Conservation (phyloP, 371 early-diverging fungal genomes). For the Actinomortierella wolfii region DNA sequence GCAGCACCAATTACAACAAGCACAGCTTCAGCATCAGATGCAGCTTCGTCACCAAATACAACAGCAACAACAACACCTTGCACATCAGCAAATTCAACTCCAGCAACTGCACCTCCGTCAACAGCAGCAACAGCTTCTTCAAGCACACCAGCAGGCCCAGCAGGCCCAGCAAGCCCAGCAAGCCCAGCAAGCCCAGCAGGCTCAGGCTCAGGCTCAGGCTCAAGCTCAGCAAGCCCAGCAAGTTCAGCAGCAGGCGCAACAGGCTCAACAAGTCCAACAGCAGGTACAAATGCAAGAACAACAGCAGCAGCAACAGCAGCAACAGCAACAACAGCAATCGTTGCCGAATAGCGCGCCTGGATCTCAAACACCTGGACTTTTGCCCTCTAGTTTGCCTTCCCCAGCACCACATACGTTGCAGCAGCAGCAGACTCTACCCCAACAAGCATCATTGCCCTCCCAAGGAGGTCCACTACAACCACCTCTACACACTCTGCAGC, state of each 20-base stretch:
- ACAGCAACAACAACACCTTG: conserved; percentile 8
- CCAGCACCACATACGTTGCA: conserved; percentile 3
- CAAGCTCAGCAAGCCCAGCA: conserved; percentile 7
- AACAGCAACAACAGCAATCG: conserved; percentile 6
- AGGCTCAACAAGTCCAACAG: conserved; percentile 5
- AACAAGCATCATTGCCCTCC: neutral
- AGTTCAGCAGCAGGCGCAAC: conserved; percentile 7
- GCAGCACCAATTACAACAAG: no score
- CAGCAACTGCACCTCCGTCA: neutral
- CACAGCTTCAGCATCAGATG: no score
- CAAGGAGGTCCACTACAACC: neutral
- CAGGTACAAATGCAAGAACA: conserved; percentile 1
- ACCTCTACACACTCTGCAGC: neutral
- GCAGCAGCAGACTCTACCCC: conserved; percentile 10
- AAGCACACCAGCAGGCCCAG: conserved; percentile 6
- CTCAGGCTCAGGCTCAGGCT: neutral
- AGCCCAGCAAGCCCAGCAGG: no score
- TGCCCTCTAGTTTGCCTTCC: no score
- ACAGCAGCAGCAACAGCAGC: conserved; percentile 6
- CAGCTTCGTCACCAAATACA: conserved; percentile 9
- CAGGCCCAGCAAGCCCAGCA: conserved; percentile 6
- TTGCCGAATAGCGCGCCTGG: neutral
- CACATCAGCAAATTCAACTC: no score
- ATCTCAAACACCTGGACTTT: no score
- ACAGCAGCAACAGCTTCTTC: conserved; percentile 8